These are phyloP conservation scores for Forsythia viridissima DNA, from an alignment of 257 asterid genomes.

Conservation along the genomic window DNA sequence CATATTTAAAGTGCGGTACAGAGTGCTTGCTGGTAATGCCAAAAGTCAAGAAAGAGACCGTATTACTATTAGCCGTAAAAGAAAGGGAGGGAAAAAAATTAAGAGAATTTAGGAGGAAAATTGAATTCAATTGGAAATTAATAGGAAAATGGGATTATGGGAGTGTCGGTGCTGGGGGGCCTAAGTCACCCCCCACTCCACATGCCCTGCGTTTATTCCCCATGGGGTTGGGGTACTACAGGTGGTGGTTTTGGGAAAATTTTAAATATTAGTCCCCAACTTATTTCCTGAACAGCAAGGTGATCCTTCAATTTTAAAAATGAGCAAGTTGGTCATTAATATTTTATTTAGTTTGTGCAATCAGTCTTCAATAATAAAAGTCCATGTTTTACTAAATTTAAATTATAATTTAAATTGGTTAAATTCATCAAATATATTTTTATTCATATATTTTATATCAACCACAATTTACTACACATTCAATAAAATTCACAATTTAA, in stretches of 20 bases:
- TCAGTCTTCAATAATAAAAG: background rate
- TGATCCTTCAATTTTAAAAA: background rate
- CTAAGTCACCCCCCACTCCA: background rate
- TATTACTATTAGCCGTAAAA: conserved; percentile 13
- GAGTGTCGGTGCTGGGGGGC: conserved; percentile 17
- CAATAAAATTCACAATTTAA: too few species aligned
- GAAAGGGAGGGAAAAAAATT: conserved; percentile 8
- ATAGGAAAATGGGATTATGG: too few species aligned
- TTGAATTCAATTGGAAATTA: background rate
- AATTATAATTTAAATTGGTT: too few species aligned
- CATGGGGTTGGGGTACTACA: background rate
- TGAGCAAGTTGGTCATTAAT: background rate
- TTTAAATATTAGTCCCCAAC: background rate
- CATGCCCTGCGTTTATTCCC: background rate
- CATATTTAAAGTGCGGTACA: conserved; percentile 46
- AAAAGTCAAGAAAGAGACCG: conserved; percentile 16
- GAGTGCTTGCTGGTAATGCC: background rate
- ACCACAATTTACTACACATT: too few species aligned
- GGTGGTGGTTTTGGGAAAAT: background rate
- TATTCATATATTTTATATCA: too few species aligned
- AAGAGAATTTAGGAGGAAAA: conserved; percentile 5
- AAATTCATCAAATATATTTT: too few species aligned
- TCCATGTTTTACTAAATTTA: too few species aligned
- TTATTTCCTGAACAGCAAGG: background rate
- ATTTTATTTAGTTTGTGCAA: background rate